These are phyloP conservation scores for Fomitopsis schrenkii DNA, from an alignment of 1,284 basidiomycete species.

Conservation along the genomic window DNA sequence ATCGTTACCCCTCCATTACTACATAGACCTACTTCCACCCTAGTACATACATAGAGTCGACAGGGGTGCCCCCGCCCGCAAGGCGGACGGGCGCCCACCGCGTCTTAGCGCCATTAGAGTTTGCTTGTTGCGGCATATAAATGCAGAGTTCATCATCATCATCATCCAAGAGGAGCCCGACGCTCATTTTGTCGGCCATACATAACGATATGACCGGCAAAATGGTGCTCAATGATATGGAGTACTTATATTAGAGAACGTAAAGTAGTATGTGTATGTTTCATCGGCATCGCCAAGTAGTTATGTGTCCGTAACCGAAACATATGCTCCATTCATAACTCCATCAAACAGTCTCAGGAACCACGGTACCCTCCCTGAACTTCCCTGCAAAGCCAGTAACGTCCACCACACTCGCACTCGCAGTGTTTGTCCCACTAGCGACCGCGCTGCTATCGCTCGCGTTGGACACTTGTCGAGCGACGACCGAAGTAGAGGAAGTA, in stretches of 20 bases:
- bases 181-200: too few relatives aligned
- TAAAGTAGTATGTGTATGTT: background rate
- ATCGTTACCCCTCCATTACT: too few relatives aligned
- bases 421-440: background rate
- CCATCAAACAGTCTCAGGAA: background rate
- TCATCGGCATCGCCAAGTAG: background rate
- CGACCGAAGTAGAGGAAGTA: background rate
- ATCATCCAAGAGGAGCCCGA: too few relatives aligned
- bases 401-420: background rate
- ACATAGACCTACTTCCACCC: too few relatives aligned
- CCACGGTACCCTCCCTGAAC: background rate
- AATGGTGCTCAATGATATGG: too few relatives aligned
- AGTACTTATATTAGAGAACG: background rate
- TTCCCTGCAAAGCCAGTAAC: background rate
- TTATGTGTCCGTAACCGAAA: background rate
- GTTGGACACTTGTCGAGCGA: background rate
- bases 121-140: too few relatives aligned
- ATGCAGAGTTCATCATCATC: too few relatives aligned
- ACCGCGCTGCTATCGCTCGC: background rate
- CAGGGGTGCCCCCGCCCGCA: too few relatives aligned
- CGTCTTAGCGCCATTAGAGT: too few relatives aligned
- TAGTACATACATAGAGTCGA: too few relatives aligned
- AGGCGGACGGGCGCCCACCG: too few relatives aligned
- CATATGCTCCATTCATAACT: background rate
- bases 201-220: too few relatives aligned